phyloP scores from a whole-genome alignment of 129 eudicot species.

The Arctium minus region DNA sequence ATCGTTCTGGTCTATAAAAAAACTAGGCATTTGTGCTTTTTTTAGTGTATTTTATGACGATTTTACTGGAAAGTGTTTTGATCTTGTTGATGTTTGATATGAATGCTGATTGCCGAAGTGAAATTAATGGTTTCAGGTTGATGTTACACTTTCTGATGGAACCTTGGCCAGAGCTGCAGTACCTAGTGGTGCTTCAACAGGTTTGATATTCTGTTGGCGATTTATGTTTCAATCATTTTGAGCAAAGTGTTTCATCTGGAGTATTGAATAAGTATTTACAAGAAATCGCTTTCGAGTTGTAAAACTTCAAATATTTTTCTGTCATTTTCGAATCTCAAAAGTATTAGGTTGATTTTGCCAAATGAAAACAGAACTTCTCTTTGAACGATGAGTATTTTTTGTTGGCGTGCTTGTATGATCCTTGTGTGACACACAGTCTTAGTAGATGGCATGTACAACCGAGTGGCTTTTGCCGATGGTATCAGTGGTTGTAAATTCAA shows the following conservation, averaged over 20 bases:
- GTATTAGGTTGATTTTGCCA: not conserved
- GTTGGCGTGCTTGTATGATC: not conserved
- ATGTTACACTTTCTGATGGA: conserved; percentile 45
- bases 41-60: not conserved
- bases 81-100: not conserved
- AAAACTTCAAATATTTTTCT: not conserved
- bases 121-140: conserved; percentile 26
- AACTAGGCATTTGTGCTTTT: not conserved
- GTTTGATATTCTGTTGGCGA: not conserved
- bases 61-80: not conserved
- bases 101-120: not conserved
- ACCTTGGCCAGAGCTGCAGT: not conserved
- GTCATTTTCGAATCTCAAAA: not conserved
- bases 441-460: not conserved
- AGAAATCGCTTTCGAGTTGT: not conserved
- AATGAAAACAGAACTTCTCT: not conserved
- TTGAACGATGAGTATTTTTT: not conserved
- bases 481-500: not conserved
- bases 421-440: not conserved
- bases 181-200: conserved; percentile 56
- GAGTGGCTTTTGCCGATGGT: not conserved
- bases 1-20: not conserved
- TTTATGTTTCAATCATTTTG: not conserved
- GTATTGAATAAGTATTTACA: not conserved
- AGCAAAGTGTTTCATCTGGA: not conserved